A percentile compares a stretch with the other conserved stretches of the same genome.
phyloP scores from a whole-genome alignment of 2,329 filamentous ascomycete genomes.

The Elsinoe necatrix region DNA sequence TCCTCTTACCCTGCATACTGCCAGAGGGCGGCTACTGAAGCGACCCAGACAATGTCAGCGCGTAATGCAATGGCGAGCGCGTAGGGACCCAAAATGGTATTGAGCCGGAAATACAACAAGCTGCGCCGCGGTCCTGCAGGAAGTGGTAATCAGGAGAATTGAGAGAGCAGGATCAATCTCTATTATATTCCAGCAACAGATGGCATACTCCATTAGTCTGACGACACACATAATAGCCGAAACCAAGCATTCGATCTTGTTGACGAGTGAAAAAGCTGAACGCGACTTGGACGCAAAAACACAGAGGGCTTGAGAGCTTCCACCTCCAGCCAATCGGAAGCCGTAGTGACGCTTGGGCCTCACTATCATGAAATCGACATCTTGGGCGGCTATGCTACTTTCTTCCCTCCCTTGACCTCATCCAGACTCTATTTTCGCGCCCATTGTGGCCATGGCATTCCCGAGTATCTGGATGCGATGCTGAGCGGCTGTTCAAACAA shows the following conservation, averaged over 20 bases:
- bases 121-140: conserved; percentile 5
- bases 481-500: conserved; percentile 11
- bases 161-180: neutral
- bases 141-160: neutral
- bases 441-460: neutral
- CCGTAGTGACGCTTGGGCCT: neutral
- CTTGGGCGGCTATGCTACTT: conserved; percentile 11
- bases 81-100: neutral
- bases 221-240: neutral
- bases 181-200: neutral
- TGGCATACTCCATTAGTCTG: neutral
- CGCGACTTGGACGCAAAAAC: neutral
- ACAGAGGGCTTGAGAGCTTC: neutral
- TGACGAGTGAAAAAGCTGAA: neutral
- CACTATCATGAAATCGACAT: neutral
- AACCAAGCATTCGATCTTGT: neutral
- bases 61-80: conserved; percentile 2
- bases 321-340: neutral
- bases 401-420: neutral
- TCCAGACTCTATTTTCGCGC: conserved; percentile 12
- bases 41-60: neutral
- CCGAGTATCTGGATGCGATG: neutral
- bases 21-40: conserved; percentile 1
- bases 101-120: neutral
- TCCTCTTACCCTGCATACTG: neutral